These are phyloP conservation scores for Kalmusia sp. DNA, from an alignment of 2,329 filamentous ascomycete species.

Conservation along the genomic window DNA sequence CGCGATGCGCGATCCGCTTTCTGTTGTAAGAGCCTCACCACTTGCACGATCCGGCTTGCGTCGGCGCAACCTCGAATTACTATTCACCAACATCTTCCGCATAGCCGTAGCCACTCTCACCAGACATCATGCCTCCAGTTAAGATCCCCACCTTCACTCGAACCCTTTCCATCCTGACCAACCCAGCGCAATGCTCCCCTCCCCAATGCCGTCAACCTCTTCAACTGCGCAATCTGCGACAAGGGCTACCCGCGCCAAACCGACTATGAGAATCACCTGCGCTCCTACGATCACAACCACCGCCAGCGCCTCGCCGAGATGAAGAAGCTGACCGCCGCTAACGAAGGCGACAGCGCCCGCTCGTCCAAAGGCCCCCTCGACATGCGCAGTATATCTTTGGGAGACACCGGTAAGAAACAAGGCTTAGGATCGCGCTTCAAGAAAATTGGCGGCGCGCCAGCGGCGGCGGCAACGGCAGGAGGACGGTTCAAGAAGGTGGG, in stretches of 20 bases:
- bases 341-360: conserved; percentile 29
- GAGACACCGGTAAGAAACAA: conserved; percentile 23
- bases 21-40: conserved; percentile 19
- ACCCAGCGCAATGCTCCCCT: conserved; percentile 53
- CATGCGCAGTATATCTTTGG: conserved; percentile 33
- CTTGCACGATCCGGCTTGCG: neutral
- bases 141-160: neutral
- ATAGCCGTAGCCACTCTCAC: too few relatives aligned
- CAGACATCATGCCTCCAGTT: conserved; percentile 27
- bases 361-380: conserved; percentile 24
- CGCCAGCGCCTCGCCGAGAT: conserved; percentile 76
- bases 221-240: conserved; percentile 72
- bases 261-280: conserved; percentile 93
- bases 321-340: conserved; percentile 65
- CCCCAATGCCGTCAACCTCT: conserved; percentile 46
- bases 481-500: conserved; percentile 77
- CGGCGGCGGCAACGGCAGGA: conserved; percentile 22
- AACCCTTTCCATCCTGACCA: conserved; percentile 48
- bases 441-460: conserved; percentile 27
- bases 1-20: too few relatives aligned
- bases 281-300: conserved; percentile 94
- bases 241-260: conserved; percentile 96
- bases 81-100: too few relatives aligned
- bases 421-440: conserved; percentile 32
- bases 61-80: too few relatives aligned